A percentile compares a stretch with the other conserved stretches of the same genome.
Evolutionary conservation across 2,329 filamentous ascomycete species (phyloP).

Genomic region (Eutypella sp.): DNA sequence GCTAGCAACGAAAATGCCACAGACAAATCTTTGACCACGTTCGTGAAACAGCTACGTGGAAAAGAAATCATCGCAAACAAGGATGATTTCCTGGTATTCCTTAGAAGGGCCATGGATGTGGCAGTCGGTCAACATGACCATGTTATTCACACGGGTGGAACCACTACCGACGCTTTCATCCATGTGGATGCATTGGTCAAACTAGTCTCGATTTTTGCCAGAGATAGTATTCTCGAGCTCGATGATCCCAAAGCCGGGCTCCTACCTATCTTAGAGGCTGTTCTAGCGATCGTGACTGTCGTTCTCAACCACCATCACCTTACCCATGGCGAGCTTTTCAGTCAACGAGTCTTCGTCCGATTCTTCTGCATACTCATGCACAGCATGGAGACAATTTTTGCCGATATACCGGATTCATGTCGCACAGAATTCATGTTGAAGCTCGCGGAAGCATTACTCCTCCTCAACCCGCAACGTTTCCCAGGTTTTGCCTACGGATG

Average conservation of each 20-base stretch:
- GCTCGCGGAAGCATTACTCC: conserved; percentile 66
- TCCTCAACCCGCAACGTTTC: conserved; percentile 70
- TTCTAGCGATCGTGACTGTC: conserved; percentile 72
- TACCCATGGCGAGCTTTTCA: conserved; percentile 75
- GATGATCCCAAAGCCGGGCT: conserved; percentile 58
- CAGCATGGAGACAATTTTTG: conserved; percentile 58
- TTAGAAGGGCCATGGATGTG: conserved; percentile 74
- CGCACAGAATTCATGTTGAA: conserved; percentile 65
- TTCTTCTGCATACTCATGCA: conserved; percentile 79
- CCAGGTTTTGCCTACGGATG: conserved; percentile 83
- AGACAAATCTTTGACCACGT: conserved; percentile 66
- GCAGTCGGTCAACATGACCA: conserved; percentile 76
- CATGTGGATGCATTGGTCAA: conserved; percentile 77
- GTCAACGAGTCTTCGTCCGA: conserved; percentile 85
- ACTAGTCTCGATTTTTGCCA: conserved; percentile 70
- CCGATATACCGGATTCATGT: conserved; percentile 56
- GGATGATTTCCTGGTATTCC: conserved; percentile 74
- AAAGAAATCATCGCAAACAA: conserved; percentile 66
- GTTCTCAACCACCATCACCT: conserved; percentile 82
- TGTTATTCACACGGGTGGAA: conserved; percentile 56
- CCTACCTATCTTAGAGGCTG: conserved; percentile 68
- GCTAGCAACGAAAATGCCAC: conserved; percentile 72
- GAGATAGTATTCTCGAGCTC: conserved; percentile 60
- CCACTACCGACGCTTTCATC: conserved; percentile 50
- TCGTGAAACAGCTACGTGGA: conserved; percentile 78